phyloP scores from a whole-genome alignment of 139 green algal genomes.

The Astrephomene gubernaculifera region DNA sequence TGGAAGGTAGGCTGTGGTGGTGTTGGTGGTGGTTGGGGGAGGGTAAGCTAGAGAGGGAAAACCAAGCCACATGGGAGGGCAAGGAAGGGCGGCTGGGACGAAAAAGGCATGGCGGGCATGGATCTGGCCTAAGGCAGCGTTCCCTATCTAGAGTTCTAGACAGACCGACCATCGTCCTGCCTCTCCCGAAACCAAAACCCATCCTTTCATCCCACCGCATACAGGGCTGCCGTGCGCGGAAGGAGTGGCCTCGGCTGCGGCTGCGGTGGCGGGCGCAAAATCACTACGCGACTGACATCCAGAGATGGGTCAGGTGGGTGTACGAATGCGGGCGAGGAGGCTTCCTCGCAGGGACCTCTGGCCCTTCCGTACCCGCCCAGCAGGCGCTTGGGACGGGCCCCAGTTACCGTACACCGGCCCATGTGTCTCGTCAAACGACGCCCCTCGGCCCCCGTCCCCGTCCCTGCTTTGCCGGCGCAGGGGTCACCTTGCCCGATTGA shows the following conservation, averaged over 20 bases:
- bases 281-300: conserved; percentile 32
- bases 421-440: background rate
- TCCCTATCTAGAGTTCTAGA: too few relatives aligned
- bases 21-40: background rate
- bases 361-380: too few relatives aligned
- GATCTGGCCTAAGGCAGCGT: too few relatives aligned
- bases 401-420: background rate
- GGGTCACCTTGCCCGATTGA: conserved; percentile 17
- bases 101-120: too few relatives aligned
- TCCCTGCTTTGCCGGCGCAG: background rate
- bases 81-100: too few relatives aligned
- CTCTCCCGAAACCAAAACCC: too few relatives aligned
- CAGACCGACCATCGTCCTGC: too few relatives aligned
- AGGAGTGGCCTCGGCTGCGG: conserved; percentile 34
- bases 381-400: too few relatives aligned
- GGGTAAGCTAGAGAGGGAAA: background rate
- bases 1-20: conserved; percentile 30
- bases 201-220: too few relatives aligned
- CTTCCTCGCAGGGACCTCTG: too few relatives aligned
- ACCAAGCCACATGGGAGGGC: too few relatives aligned
- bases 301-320: conserved; percentile 38
- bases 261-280: conserved; percentile 36
- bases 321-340: background rate
- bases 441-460: background rate
- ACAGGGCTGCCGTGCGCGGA: conserved; percentile 35